Conservation (phyloP, 176 grass and related monocot species). For the Zizania latifolia region DNA sequence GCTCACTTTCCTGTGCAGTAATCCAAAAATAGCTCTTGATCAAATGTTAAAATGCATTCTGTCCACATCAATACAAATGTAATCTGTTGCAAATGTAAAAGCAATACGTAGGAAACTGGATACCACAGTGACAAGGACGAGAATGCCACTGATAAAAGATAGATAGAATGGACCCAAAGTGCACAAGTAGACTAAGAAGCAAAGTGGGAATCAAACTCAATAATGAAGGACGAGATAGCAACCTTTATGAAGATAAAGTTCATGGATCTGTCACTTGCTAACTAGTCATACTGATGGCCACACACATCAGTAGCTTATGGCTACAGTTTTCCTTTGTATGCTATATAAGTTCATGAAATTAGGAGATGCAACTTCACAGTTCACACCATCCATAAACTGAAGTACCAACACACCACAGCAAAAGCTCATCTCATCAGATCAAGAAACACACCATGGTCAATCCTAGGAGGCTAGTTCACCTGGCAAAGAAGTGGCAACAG, state of each 20-base stretch:
- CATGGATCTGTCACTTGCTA: constrained; percentile 8
- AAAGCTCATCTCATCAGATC: constrained; percentile 12
- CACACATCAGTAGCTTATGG: not conserved
- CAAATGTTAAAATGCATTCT: not conserved
- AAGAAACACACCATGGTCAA: constrained; percentile 30
- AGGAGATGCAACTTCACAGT: constrained; percentile 10
- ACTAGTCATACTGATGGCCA: constrained; percentile 29
- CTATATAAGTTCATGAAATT: constrained; percentile 38
- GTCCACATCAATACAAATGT: not conserved
- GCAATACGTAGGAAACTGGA: constrained; percentile 15
- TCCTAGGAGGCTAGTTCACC: constrained; percentile 34
- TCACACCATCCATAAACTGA: constrained; percentile 20
- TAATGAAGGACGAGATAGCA: constrained; percentile 22
- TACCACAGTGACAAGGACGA: constrained; percentile 14
- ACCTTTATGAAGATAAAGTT: constrained; percentile 6
- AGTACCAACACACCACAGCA: constrained; percentile 12
- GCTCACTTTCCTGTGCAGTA: not conserved
- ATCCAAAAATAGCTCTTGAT: not conserved
- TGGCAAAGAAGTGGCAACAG: constrained; percentile 48
- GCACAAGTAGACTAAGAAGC: constrained; percentile 19
- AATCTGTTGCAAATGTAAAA: constrained; percentile 31
- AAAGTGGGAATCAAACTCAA: constrained; percentile 27
- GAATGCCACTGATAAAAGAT: constrained; percentile 14
- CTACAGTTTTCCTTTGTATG: constrained; percentile 7
- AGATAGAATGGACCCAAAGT: constrained; percentile 30